Evolutionary conservation across 768 basidiomycete genomes (phyloP), one percentile per base, ranked within the genome.

Genomic region (Trametes cubensis): DNA sequence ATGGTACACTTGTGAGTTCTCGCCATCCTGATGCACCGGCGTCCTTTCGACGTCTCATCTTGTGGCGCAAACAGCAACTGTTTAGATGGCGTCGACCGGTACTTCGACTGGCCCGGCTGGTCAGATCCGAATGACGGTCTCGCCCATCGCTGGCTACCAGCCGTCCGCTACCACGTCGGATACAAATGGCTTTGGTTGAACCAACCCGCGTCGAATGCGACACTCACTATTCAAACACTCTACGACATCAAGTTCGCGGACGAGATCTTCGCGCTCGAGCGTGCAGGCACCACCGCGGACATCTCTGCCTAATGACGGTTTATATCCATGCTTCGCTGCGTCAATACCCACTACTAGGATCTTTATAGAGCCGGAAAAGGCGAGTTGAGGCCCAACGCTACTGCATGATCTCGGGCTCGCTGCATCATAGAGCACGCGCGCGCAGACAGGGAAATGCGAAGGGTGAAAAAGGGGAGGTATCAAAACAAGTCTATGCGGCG

Each of bases 141-240:
- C 18, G 77, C 73, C 18, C 62, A 67, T 44, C 77, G 79, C 20
- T 82, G 81, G 81, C 77, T 74, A 10, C 62, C 79, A 8, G 79
- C 79, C 17, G 66, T 82, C n/a, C 67, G 71, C 38, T 80, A 79
- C 65, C 81, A 82, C 65, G 70, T 73, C 41, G 80, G 80, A 4
- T 80, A 73, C 70, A 83, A 82, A 64, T 82, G 81, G 81, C 74
- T 82, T 20, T 82, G 81, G 81, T 67, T 82, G 28, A 82, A 82
- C 65, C 68, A 71, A 34, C 64, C 60, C 25, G 67, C 62, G 23
- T 52, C 49, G 4, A 54, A 58, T 40, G 66, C 63, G n/a, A 69
- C 70, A 2, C 45, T 81, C 30, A 71, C 75, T 28, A 71, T 78
- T 30, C 63, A 73, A 60, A 73, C 71, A n/a, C 30, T 77, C n/a